Evolutionary conservation across 768 basidiomycete species (phyloP).

Genomic region (Kwoniella mangroviensis): DNA sequence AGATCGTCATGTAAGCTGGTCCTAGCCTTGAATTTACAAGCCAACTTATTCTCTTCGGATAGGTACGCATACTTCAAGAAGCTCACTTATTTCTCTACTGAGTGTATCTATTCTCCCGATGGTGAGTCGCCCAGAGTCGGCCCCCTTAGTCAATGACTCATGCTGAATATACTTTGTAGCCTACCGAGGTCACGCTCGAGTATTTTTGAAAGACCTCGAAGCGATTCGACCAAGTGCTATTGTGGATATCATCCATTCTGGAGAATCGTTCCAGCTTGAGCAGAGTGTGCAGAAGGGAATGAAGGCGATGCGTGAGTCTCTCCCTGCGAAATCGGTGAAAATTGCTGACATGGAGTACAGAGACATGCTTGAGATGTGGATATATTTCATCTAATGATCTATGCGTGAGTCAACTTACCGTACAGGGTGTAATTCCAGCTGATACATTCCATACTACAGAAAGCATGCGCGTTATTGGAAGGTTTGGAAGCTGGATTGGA

Average conservation of each 20-base stretch:
- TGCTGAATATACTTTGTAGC: constrained; percentile 59
- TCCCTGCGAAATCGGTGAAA: background rate
- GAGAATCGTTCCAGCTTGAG: constrained; percentile 85
- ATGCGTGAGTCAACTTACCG: constrained; percentile 46
- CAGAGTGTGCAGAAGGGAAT: constrained; percentile 83
- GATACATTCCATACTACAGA: constrained; percentile 26
- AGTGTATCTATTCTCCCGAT: constrained; percentile 98
- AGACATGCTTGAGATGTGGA: constrained; percentile 87
- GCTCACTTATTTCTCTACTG: constrained; percentile 97
- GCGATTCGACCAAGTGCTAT: constrained; percentile 91
- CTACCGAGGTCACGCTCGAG: constrained; percentile 93
- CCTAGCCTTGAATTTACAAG: constrained; percentile 3
- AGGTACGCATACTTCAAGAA: constrained; percentile 99
- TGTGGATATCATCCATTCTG: constrained; percentile 96
- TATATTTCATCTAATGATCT: constrained; percentile 96
- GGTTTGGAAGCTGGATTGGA: constrained; percentile 84
- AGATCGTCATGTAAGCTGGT: constrained; percentile 87
- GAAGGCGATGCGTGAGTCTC: constrained; percentile 76
- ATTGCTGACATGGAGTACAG: constrained; percentile 59
- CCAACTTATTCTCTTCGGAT: background rate
- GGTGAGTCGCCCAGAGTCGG: constrained; percentile 36
- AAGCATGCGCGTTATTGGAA: constrained; percentile 84
- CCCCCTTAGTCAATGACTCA: background rate
- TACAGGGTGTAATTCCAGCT: background rate
- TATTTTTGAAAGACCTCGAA: constrained; percentile 93